Base-by-base conservation (phyloP, 352 stramenopile species). In the Thalassiosira hispida region DNA sequence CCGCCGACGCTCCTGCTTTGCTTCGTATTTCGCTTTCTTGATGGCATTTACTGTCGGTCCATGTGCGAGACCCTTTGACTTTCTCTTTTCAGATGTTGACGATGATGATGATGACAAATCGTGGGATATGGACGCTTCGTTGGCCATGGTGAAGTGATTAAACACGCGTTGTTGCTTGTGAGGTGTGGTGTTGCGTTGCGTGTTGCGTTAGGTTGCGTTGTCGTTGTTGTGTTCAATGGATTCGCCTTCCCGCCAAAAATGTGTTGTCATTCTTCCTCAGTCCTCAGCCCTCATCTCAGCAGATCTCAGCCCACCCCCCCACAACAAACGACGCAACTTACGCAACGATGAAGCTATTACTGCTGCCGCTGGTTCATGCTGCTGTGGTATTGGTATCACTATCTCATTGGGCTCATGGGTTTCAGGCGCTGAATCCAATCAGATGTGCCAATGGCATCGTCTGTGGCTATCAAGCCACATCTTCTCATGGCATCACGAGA, bases 1-100 rank as follows among this genome's bases (percentile, higher is more conserved):
- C 6, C 44, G 57, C 29, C 25, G 27, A 18, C 69, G 77, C 29
- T 79, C 49, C 51, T 80, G 70, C 59, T 85, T 85, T 62, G 70
- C 71, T 69, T 79, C 64, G 51, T 62, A 85, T 61, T 85, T 81
- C n/a, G 57, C 64, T 44, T 59, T 23, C 59, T 85, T 85, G 46
- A 76, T 64, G 18, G 70, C 77, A 51, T 81, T 49, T 1, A 85
- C 60, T 12, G 69, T 80, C 9, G 77, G 77, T 11, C 77, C 77
- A 44, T 85, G 77, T 27, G 76, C 47, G 7, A 59, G 40, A 11
- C 44, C n/a, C 1, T 67, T 66, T 57, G 53, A 22, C 18, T 68
- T 76, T 27, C 12, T 31, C 8, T 47, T 64, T n/a, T 65, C 56
- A 0, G 56, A 52, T 11, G 56, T 33, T 7, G 56, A 27, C 56